Conservation (phyloP, 768 basidiomycete genomes). For the Termitomyces sp. region DNA sequence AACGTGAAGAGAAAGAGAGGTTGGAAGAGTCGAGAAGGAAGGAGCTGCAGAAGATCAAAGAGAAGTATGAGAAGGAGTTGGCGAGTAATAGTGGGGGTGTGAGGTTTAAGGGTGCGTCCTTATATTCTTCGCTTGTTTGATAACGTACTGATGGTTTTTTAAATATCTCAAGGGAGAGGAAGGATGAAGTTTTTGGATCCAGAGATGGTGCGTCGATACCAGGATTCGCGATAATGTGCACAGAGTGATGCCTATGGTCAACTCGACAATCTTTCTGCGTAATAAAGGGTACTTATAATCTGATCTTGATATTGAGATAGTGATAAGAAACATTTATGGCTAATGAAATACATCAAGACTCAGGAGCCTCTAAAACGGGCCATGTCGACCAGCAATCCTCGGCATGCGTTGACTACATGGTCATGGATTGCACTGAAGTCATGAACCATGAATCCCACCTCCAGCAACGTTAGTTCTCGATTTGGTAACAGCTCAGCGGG, state of each 20-base stretch:
- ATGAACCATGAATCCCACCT: too few species aligned
- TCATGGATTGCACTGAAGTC: too few species aligned
- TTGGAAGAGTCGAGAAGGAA: conserved; percentile 38
- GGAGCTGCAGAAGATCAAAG: conserved; percentile 46
- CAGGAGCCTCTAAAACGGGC: too few species aligned
- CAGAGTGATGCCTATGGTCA: background rate
- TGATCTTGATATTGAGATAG: background rate
- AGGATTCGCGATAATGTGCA: background rate
- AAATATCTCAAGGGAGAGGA: conserved; percentile 44
- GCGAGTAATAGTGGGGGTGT: conserved; percentile 38
- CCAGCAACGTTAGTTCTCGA: too few species aligned
- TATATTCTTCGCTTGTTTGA: background rate
- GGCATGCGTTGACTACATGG: too few species aligned
- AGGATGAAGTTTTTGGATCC: conserved; percentile 67
- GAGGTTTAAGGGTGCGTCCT: conserved; percentile 55
- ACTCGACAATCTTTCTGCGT: background rate
- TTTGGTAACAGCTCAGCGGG: too few species aligned
- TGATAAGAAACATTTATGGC: background rate
- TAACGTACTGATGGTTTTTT: background rate
- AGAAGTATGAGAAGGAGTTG: conserved; percentile 27
- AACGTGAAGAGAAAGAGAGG: conserved; percentile 62
- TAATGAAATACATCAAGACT: background rate
- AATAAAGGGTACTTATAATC: background rate
- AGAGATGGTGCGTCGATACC: conserved; percentile 21
- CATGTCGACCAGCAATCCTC: too few species aligned